These are phyloP conservation scores for Lepiota venenata DNA, from an alignment of 768 basidiomycete genomes.

Conservation along the genomic window DNA sequence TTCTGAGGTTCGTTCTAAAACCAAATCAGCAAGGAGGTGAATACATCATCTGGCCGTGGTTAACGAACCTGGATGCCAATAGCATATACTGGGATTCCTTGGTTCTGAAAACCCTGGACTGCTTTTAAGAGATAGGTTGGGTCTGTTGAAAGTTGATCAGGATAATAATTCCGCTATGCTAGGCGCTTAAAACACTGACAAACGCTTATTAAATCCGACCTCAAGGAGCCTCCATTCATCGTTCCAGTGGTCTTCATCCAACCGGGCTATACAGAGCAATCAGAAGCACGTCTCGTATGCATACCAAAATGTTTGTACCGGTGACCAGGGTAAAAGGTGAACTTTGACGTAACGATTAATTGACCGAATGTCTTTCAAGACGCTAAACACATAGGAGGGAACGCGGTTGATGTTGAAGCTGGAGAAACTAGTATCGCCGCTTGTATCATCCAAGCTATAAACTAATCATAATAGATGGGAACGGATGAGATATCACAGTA, in stretches of 20 bases:
- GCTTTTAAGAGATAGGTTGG: conserved; percentile 70
- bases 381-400: conserved; percentile 62
- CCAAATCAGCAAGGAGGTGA: not conserved
- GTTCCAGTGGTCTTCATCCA: conserved; percentile 75
- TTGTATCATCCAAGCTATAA: conserved; percentile 66
- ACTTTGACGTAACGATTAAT: conserved; percentile 42
- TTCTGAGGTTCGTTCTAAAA: conserved; percentile 48
- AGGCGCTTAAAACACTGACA: conserved; percentile 36
- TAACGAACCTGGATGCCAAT: conserved; percentile 47
- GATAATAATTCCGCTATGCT: not conserved
- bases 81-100: conserved; percentile 62
- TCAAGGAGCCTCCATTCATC: conserved; percentile 65
- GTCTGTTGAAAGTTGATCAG: conserved; percentile 36
- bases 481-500: not conserved
- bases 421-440: conserved; percentile 54
- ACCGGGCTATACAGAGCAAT: conserved; percentile 46
- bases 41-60: not conserved
- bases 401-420: conserved; percentile 54
- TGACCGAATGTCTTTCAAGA: conserved; percentile 59
- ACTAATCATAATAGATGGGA: conserved; percentile 32
- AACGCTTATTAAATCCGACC: conserved; percentile 40
- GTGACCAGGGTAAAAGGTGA: conserved; percentile 59
- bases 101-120: conserved; percentile 61
- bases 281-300: not conserved
- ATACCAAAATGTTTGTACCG: conserved; percentile 37